A percentile compares a stretch with the other conserved stretches of the same genome.
phyloP scores from a whole-genome alignment of 2,329 filamentous ascomycete species.

The Hypoxylon sp. region DNA sequence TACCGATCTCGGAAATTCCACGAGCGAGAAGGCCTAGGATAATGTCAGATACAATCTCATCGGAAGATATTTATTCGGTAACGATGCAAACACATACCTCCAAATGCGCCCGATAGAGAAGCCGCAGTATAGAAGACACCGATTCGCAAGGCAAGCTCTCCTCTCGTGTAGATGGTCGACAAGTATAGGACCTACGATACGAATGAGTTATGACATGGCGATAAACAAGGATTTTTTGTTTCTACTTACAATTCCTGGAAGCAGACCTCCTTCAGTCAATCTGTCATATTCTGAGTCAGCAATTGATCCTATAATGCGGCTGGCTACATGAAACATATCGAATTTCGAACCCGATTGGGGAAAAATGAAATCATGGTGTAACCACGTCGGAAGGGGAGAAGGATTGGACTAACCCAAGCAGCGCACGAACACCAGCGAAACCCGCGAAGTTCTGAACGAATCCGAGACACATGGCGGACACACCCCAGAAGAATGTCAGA shows the following conservation, averaged over 20 bases:
- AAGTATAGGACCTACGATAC: constrained; percentile 65
- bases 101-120: constrained; percentile 70
- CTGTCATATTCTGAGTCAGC: constrained; percentile 42
- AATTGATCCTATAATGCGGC: background rate
- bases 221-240: background rate
- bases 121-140: constrained; percentile 74
- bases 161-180: constrained; percentile 66
- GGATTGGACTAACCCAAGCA: constrained; percentile 56
- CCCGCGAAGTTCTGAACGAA: constrained; percentile 62
- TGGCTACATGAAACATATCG: background rate
- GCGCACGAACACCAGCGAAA: constrained; percentile 68
- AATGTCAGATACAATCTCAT: constrained; percentile 12
- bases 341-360: background rate
- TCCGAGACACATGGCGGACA: constrained; percentile 65
- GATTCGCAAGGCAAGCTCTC: constrained; percentile 69
- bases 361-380: background rate
- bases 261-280: constrained; percentile 68
- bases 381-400: background rate
- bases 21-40: constrained; percentile 62
- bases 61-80: background rate
- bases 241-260: constrained; percentile 68
- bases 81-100: constrained; percentile 50
- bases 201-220: constrained; percentile 18
- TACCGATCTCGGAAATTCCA: constrained; percentile 67
- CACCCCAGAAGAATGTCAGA: constrained; percentile 65